phyloP scores from a whole-genome alignment of 345 rosid species.

The Boechera stricta region DNA sequence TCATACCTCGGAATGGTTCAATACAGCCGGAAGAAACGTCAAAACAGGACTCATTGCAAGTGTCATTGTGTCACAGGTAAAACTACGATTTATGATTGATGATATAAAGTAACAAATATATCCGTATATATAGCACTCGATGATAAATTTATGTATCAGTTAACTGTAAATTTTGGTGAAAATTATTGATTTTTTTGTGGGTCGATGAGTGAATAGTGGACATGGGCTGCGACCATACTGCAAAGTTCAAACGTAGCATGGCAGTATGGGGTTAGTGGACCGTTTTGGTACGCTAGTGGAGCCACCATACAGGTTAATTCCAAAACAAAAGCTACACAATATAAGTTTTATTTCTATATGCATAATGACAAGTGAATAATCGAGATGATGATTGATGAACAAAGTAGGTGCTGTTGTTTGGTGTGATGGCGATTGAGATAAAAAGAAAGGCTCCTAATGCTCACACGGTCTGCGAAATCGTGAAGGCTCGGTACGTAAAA shows the following conservation, averaged over 20 bases:
- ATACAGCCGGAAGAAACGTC: constrained; percentile 95
- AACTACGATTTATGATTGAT: not conserved
- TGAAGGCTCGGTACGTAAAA: constrained; percentile 73
- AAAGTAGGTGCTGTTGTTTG: constrained; percentile 80
- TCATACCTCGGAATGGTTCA: constrained; percentile 97
- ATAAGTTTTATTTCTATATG: not conserved
- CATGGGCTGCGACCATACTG: constrained; percentile 97
- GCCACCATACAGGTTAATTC: constrained; percentile 85
- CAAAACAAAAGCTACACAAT: constrained; percentile 1
- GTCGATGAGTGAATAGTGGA: constrained; percentile 60
- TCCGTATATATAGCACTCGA: not conserved
- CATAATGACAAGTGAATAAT: not conserved
- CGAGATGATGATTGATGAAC: not conserved
- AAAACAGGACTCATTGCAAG: constrained; percentile 96
- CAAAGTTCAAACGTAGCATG: constrained; percentile 98
- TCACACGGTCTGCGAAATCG: constrained; percentile 93
- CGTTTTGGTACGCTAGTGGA: constrained; percentile 98
- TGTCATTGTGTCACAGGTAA: constrained; percentile 90
- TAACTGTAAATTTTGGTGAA: not conserved
- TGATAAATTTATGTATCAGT: not conserved
- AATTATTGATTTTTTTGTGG: constrained; percentile 10
- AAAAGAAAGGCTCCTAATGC: constrained; percentile 96
- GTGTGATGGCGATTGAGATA: constrained; percentile 95
- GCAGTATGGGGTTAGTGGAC: constrained; percentile 93
- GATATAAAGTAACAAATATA: not conserved